Conservation (phyloP, 2,329 filamentous ascomycete genomes). For the Truncatella angustata region DNA sequence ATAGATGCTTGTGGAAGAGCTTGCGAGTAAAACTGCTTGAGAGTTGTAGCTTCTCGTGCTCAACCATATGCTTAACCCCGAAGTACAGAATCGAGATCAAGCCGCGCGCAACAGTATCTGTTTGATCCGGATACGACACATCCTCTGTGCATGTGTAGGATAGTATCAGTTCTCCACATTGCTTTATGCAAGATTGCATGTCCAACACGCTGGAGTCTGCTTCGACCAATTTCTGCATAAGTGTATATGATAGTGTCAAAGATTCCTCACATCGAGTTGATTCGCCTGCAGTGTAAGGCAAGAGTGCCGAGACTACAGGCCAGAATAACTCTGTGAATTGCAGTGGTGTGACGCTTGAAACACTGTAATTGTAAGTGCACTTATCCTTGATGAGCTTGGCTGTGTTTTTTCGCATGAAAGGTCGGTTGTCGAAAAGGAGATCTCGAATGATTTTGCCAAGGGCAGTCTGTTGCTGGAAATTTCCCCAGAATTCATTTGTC, state of each 20-base stretch:
- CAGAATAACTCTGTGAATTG: conserved; percentile 47
- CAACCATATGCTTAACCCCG: conserved; percentile 24
- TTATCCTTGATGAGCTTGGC: conserved; percentile 29
- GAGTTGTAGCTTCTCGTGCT: conserved; percentile 17
- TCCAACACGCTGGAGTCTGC: conserved; percentile 21
- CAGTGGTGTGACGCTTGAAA: conserved; percentile 27
- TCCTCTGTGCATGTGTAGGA: conserved; percentile 29
- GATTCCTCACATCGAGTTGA: conserved; percentile 42
- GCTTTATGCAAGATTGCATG: conserved; percentile 19
- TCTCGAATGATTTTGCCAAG: conserved; percentile 28
- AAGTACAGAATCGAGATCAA: conserved; percentile 34
- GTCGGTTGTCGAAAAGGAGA: conserved; percentile 37
- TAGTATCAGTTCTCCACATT: conserved; percentile 24
- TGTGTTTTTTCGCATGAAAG: conserved; percentile 34
- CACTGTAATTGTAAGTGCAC: conserved; percentile 18
- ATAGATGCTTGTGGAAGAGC: conserved; percentile 65
- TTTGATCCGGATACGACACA: conserved; percentile 33
- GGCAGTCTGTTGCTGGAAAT: conserved; percentile 29
- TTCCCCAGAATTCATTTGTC: conserved; percentile 37
- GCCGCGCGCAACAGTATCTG: conserved; percentile 35
- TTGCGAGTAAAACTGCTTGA: conserved; percentile 35
- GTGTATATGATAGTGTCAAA: conserved; percentile 22
- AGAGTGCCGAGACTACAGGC: conserved; percentile 37
- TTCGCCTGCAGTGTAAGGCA: conserved; percentile 31
- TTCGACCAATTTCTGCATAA: conserved; percentile 27